phyloP scores from a whole-genome alignment of 306 rosid species.

The apple (Malus domestica) region DNA sequence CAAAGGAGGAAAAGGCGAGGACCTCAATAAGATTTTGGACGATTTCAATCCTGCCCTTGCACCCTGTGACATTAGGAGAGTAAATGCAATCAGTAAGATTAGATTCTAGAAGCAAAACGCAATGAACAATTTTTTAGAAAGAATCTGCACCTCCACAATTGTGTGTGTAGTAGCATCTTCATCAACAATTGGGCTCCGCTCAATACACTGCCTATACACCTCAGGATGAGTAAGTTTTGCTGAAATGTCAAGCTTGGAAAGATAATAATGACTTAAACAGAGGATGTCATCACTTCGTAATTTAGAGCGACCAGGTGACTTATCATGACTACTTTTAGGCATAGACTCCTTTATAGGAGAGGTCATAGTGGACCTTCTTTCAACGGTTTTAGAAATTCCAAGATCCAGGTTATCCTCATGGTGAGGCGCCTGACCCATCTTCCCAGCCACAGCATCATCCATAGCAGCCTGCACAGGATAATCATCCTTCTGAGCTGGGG shows the following conservation, averaged over 20 bases:
- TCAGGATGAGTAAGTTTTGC: constrained; percentile 53
- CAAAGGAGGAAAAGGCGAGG: constrained; percentile 50
- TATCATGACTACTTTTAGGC: constrained; percentile 28
- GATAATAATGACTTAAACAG: constrained; percentile 59
- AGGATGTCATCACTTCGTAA: constrained; percentile 34
- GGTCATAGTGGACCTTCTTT: constrained; percentile 37
- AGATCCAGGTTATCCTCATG: constrained; percentile 39
- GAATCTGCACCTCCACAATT: constrained; percentile 48
- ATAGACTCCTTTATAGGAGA: constrained; percentile 52
- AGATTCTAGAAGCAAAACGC: neutral
- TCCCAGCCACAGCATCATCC: constrained; percentile 47
- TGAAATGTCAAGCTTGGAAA: constrained; percentile 87
- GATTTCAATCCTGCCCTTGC: constrained; percentile 41
- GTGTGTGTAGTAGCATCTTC: constrained; percentile 34
- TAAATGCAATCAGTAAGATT: constrained; percentile 2
- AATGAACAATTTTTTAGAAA: constrained; percentile 2
- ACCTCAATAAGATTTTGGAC: constrained; percentile 28
- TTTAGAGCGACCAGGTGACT: constrained; percentile 34
- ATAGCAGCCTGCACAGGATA: constrained; percentile 29
- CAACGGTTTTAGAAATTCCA: constrained; percentile 44
- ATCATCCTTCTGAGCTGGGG: constrained; percentile 64
- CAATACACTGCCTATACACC: constrained; percentile 59
- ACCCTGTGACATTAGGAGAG: constrained; percentile 45
- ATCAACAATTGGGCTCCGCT: constrained; percentile 33
- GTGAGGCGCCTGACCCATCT: constrained; percentile 41